Evolutionary conservation across 108 stramenopile species (phyloP), one percentile per base, ranked within the genome.

Genomic region (Cyclotella cryptica): DNA sequence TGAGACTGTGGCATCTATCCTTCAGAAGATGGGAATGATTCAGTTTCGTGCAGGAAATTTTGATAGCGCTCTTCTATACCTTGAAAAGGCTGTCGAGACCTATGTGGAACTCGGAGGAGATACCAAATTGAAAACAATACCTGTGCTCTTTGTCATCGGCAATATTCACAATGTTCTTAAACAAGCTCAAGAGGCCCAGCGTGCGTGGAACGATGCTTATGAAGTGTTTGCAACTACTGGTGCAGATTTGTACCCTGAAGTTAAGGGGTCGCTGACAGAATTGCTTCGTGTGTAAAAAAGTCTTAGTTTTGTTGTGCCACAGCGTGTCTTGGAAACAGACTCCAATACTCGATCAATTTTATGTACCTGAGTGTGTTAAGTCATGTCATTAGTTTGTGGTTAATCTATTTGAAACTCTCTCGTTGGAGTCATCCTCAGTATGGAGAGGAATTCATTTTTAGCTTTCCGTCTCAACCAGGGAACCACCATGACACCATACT

Each of bases 401-500:
- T 17, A 61, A 15, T 30, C 60, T 39, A 21, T 3, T 61, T 35
- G 18, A 21, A 65, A 78, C 44, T 43, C 28, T 17, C 84, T 70
- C 10, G 84, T 85, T 27, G 77, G 75, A n/a, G 88, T 87, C 52
- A 93, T 80, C 78, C 83, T 90, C 69, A 89, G 87, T 13, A 96
- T 88, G 7, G 89, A 89, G 64, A 96, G 81, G 60, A 80, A 90
- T 46, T 96, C 96, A 80, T 96, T 96, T 46, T 77, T 75, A 9
- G 96, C 93, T 62, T 83, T 74, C 66, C 91, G 70, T 66, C 92
- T 86, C 41, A 96, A 42, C 81, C 87, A 80, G 26, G 92, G 95
- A 30, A 74, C 64, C 69, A 89, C 89, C 12, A 40, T 18, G 14
- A 90, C 67, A 6, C 86, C 87, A 64, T 87, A 86, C 42, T 46